Evolutionary conservation across 306 rosid species (phyloP).

Genomic region (Pueraria montana): DNA sequence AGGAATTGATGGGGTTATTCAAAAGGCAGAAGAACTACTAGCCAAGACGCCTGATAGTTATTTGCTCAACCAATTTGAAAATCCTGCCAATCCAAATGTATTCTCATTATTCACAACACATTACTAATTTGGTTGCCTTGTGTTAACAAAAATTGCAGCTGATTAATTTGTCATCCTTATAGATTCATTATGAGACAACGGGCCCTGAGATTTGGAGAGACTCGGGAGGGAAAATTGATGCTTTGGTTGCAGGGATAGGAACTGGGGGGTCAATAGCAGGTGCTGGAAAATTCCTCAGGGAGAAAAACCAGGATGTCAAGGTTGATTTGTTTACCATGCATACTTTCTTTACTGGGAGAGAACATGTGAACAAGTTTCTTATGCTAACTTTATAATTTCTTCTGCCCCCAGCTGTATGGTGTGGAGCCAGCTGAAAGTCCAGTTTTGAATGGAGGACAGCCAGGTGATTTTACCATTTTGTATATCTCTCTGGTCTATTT

Average conservation of each 20-base stretch:
- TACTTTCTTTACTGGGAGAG: conserved; percentile 15
- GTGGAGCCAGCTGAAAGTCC: conserved; percentile 90
- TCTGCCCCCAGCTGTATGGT: conserved; percentile 68
- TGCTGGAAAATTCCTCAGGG: conserved; percentile 80
- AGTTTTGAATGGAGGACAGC: conserved; percentile 77
- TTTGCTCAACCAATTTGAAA: conserved; percentile 67
- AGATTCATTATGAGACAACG: conserved; percentile 92
- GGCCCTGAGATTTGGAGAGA: conserved; percentile 97
- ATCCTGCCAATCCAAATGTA: conserved; percentile 81
- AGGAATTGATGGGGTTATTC: conserved; percentile 61
- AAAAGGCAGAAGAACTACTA: conserved; percentile 67
- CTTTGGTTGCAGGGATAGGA: conserved; percentile 81
- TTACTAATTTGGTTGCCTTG: conserved; percentile 17
- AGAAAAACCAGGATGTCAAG: conserved; percentile 78
- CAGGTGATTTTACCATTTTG: conserved; percentile 60
- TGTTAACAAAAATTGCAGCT: conserved; percentile 1
- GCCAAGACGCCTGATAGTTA: conserved; percentile 64
- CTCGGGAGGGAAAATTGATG: conserved; percentile 74
- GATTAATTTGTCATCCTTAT: conserved; percentile 7
- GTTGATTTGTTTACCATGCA: conserved; percentile 45
- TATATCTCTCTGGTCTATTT: background rate
- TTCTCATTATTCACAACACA: background rate
- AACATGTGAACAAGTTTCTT: conserved; percentile 2
- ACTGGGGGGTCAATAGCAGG: conserved; percentile 86
- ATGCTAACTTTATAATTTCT: conserved; percentile 18